Base-by-base conservation (phyloP, 306 rosid species). In the Dalbergia cochinchinensis region DNA sequence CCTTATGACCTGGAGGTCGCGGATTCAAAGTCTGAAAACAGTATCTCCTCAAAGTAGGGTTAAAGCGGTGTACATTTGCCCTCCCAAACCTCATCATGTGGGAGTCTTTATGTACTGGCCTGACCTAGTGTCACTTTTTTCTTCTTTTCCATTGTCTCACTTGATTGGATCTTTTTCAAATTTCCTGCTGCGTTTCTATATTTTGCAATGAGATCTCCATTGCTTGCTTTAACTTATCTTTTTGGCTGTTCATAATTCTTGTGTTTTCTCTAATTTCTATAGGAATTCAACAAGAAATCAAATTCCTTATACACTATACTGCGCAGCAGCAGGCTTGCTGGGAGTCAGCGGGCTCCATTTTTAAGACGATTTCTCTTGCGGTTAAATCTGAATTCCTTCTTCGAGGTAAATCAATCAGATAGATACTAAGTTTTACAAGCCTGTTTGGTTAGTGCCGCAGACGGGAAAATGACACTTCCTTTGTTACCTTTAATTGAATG, bases 221-320 rank as follows among this genome's bases (percentile, higher is more conserved):
- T 68, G 58, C 13, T 12, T 73, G 14, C 51, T 4, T 61, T 20
- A 47, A 9, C 14, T 68, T 69, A 51, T 69, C 45, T 7, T 86
- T 67, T 67, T 19, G 51, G n/a, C 14, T 57, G 26, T 72, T 12
- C 15, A 35, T 80, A 14, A 8, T 71, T 58, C 63, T 62, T 20
- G 41, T 57, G 69, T 60, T 70, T 60, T 68, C 63, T 68, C 71
- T n/a, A 75, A 59, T 13, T 61, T 82, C 31, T 80, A 51, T 72
- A 93, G 99, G 98, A 91, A 85, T 93, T 95, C 87, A 95, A 91
- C 88, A 95, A 95, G 93, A 95, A 95, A 86, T 95, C 99, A 35
- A 95, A 95, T 86, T 95, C 99, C 64, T 77, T 93, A 58, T 95
- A 93, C 93, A 95, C 99, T 4, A 95, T 95, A 85, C 81, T 95